Percentiles rank a stretch among this genome's conserved stretches.
These are phyloP conservation scores for Verticillium nubilum DNA, from an alignment of 2,329 filamentous ascomycete genomes.

Conservation along the genomic window DNA sequence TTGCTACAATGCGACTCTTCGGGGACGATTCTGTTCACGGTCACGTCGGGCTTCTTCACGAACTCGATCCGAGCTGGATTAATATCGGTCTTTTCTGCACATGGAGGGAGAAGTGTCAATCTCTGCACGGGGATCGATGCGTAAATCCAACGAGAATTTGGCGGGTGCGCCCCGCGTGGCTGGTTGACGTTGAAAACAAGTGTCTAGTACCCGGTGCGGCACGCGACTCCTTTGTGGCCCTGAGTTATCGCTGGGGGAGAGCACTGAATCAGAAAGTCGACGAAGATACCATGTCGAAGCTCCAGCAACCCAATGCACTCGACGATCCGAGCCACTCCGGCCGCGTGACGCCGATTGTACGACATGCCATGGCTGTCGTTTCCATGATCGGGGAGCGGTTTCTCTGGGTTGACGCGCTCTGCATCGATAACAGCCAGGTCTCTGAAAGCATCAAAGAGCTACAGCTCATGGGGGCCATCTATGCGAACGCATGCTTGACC, in stretches of 20 bases:
- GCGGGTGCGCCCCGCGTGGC: not conserved
- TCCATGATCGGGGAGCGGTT: not conserved
- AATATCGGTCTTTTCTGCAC: not conserved
- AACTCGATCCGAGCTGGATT: not conserved
- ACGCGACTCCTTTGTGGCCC: not conserved
- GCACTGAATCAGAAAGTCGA: not conserved
- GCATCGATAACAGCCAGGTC: not conserved
- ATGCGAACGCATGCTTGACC: not conserved
- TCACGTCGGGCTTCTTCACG: not conserved
- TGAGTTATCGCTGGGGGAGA: slow-evolving; percentile 1
- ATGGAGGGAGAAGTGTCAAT: not conserved
- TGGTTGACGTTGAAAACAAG: not conserved
- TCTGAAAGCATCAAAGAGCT: not conserved
- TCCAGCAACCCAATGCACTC: not conserved
- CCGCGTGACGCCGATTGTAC: not conserved
- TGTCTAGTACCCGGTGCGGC: not conserved
- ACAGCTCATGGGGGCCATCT: not conserved
- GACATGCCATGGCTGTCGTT: not conserved
- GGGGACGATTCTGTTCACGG: not conserved
- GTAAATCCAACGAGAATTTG: not conserved
- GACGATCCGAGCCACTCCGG: not conserved
- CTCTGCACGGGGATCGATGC: not conserved
- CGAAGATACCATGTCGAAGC: fast-evolving
- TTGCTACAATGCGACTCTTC: not conserved
- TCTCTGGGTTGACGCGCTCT: slow-evolving; percentile 2